Percentiles rank a stretch among this genome's conserved stretches.
These are phyloP conservation scores for Mariannaea elegans DNA, from an alignment of 2,329 filamentous ascomycete genomes.

Conservation along the genomic window DNA sequence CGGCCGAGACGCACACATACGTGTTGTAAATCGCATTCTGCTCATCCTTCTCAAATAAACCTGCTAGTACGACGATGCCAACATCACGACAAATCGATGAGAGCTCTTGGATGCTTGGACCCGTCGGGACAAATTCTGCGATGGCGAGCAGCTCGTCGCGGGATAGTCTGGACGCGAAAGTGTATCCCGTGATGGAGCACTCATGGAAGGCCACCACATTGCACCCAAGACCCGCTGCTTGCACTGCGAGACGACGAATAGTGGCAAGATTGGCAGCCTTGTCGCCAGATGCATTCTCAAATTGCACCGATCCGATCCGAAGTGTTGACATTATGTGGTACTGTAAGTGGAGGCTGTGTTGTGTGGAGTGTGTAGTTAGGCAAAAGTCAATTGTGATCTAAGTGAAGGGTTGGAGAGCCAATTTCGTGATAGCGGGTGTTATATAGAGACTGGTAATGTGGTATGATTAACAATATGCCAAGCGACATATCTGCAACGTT, in stretches of 20 bases:
- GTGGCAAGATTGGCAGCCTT: background rate
- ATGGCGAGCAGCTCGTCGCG: background rate
- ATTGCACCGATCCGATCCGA: background rate
- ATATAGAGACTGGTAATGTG: too few relatives aligned
- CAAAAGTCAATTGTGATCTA: too few relatives aligned
- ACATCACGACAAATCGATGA: background rate
- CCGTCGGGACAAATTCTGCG: background rate
- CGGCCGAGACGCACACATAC: slow-evolving; percentile 25
- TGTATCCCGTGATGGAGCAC: background rate
- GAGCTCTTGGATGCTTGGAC: background rate
- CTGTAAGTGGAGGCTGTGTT: too few relatives aligned
- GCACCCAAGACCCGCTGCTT: background rate
- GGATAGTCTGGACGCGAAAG: background rate
- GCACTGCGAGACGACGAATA: background rate
- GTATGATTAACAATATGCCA: too few relatives aligned
- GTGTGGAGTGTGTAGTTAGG: too few relatives aligned
- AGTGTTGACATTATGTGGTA: too few relatives aligned
- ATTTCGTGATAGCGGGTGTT: too few relatives aligned
- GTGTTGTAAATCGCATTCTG: slow-evolving; percentile 22
- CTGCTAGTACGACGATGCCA: background rate
- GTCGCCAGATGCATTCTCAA: background rate
- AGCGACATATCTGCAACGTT: too few relatives aligned
- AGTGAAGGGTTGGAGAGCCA: too few relatives aligned
- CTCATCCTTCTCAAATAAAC: slow-evolving; percentile 7
- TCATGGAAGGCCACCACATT: background rate